These are phyloP conservation scores for Telopea speciosissima DNA, from an alignment of 177 flowering plant species.

Conservation along the genomic window DNA sequence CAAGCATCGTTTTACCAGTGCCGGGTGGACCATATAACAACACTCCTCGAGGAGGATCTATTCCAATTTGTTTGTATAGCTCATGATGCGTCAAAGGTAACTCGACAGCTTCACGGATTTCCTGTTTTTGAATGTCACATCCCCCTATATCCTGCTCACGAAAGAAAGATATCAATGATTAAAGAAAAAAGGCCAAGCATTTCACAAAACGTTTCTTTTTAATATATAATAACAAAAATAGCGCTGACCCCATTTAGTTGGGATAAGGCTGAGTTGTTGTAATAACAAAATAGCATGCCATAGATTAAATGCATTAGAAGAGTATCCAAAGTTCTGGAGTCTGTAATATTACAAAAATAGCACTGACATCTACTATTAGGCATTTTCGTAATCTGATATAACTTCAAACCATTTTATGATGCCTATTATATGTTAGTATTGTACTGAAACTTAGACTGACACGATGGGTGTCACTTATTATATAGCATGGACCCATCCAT, in stretches of 20 bases:
- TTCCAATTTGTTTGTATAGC: slow-evolving; percentile 90
- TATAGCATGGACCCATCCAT: too few relatives aligned
- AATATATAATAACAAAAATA: too few relatives aligned
- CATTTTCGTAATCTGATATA: too few relatives aligned
- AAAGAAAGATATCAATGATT: not conserved
- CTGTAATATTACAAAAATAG: too few relatives aligned
- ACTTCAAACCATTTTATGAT: not conserved
- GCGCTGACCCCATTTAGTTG: too few relatives aligned
- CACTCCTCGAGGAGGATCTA: slow-evolving; percentile 98
- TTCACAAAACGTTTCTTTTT: not conserved
- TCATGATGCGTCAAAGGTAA: slow-evolving; percentile 95
- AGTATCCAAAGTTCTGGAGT: too few relatives aligned
- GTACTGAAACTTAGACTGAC: too few relatives aligned
- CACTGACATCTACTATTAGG: too few relatives aligned
- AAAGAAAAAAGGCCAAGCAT: not conserved
- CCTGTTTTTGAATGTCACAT: slow-evolving; percentile 97
- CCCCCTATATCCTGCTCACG: slow-evolving; percentile 87
- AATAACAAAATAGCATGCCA: not conserved
- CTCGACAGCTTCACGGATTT: slow-evolving; percentile 97
- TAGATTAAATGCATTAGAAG: too few relatives aligned
- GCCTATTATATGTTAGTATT: not conserved
- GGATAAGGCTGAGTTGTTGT: too few relatives aligned
- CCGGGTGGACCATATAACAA: slow-evolving; percentile 98
- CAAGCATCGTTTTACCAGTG: slow-evolving; percentile 96
- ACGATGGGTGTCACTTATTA: too few relatives aligned